Conservation (phyloP, 2,329 filamentous ascomycete genomes). For the Diaporthe longicolla region DNA sequence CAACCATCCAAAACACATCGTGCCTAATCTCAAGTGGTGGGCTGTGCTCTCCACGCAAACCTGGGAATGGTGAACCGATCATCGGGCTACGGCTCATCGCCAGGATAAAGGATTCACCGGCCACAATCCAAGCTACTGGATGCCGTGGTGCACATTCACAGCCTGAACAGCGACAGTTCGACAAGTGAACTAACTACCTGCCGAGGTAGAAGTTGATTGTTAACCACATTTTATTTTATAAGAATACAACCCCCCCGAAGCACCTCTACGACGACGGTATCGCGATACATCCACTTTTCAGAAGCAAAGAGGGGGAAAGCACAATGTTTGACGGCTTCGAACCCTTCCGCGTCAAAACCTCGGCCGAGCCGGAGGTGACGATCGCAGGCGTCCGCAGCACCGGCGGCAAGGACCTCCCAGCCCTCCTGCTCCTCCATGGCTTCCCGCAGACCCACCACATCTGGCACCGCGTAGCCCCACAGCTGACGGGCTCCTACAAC, state of each 20-base stretch:
- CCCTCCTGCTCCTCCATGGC: constrained; percentile 64
- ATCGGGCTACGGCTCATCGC: not conserved
- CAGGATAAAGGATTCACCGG: constrained; percentile 22
- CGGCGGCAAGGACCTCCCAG: constrained; percentile 50
- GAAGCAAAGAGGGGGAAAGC: no score
- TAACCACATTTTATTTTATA: not conserved
- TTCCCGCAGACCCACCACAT: constrained; percentile 67
- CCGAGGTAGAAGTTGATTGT: not conserved
- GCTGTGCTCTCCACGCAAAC: not conserved
- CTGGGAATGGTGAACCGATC: not conserved
- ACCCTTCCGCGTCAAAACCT: constrained; percentile 55
- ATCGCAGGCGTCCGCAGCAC: constrained; percentile 60
- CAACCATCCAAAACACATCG: not conserved
- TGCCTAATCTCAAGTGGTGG: not conserved
- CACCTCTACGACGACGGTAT: not conserved
- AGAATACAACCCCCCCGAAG: not conserved
- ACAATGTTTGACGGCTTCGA: constrained; percentile 57
- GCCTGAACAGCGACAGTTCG: not conserved
- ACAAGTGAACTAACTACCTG: no score
- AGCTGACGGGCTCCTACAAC: constrained; percentile 56
- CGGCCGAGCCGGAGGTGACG: constrained; percentile 54
- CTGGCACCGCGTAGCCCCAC: constrained; percentile 62
- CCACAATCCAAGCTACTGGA: not conserved
- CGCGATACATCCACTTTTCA: not conserved
- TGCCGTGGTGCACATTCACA: not conserved